phyloP scores from a whole-genome alignment of 2,329 filamentous ascomycete species.

The Thelonectria blattea region DNA sequence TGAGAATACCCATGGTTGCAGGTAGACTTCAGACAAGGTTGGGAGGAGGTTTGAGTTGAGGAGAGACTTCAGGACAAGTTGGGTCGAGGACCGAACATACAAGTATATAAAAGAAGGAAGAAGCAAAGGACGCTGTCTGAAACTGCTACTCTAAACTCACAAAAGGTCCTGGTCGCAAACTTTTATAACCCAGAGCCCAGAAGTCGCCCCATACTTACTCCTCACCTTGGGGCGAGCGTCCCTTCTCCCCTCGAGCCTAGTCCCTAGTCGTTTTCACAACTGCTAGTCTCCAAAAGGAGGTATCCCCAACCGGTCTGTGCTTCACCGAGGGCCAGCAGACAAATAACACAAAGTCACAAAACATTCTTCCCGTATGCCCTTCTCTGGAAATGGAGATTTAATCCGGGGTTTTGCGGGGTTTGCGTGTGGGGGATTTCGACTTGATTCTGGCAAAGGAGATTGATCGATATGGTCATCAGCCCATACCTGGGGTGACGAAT shows the following conservation, averaged over 20 bases:
- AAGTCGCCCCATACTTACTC: conserved; percentile 16
- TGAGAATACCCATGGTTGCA: conserved; percentile 52
- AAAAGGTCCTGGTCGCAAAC: conserved; percentile 13
- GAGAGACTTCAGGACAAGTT: too few relatives aligned
- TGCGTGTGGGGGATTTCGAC: conserved; percentile 38
- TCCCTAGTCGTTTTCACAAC: neutral
- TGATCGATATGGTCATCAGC: conserved; percentile 27
- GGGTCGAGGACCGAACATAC: neutral
- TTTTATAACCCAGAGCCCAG: conserved; percentile 16
- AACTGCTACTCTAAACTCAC: neutral
- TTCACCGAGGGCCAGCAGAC: neutral
- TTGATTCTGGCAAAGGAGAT: conserved; percentile 32
- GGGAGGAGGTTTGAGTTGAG: neutral
- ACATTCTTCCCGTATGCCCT: conserved; percentile 1
- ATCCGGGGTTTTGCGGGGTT: conserved; percentile 40
- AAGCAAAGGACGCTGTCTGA: neutral
- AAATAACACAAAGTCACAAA: conserved; percentile 2
- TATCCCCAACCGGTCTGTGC: conserved; percentile 16
- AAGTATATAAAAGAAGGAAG: conserved; percentile 2
- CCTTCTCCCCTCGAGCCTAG: neutral
- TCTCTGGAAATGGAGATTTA: conserved; percentile 28
- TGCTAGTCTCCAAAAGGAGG: neutral
- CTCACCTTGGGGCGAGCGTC: conserved; percentile 7
- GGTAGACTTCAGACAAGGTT: neutral
- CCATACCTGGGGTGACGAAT: conserved; percentile 12